phyloP scores from a whole-genome alignment of 352 stramenopile species.

The Globisporangium cystogenes region DNA sequence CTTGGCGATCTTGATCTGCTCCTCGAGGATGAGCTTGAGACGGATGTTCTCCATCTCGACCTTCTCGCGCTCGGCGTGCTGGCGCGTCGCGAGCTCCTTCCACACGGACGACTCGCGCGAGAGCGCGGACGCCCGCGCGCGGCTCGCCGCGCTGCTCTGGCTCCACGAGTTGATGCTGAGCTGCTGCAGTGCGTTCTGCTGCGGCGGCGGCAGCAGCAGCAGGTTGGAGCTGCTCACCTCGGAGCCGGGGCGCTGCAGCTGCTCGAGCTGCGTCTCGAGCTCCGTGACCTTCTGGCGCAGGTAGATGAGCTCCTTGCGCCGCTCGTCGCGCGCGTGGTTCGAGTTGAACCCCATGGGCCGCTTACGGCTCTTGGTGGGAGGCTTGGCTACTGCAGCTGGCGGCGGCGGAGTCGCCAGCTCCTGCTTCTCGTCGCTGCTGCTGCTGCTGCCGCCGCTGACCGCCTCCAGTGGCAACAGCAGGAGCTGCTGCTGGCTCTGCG shows the following conservation, averaged over 20 bases:
- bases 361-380: constrained; percentile 20
- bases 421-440: constrained; percentile 3
- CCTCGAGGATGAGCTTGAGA: constrained; percentile 8
- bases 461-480: too few relatives aligned
- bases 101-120: constrained; percentile 15
- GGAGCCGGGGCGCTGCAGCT: constrained; percentile 15
- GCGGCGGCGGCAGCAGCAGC: constrained; percentile 1
- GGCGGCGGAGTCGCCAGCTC: constrained; percentile 13
- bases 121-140: constrained; percentile 8
- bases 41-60: constrained; percentile 9
- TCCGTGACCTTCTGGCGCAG: constrained; percentile 8
- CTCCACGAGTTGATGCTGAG: constrained; percentile 9
- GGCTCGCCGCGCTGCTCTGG: constrained; percentile 12
- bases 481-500: background rate
- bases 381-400: background rate
- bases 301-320: constrained; percentile 9
- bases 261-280: constrained; percentile 13
- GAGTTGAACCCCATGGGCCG: constrained; percentile 19
- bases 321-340: constrained; percentile 9
- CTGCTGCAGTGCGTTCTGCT: constrained; percentile 7
- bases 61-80: constrained; percentile 7
- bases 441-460: too few relatives aligned
- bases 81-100: constrained; percentile 7
- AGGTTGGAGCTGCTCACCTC: constrained; percentile 5
- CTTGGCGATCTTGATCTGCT: constrained; percentile 10